Conservation (phyloP, 257 asterid species). For the Jacaranda mimosifolia region DNA sequence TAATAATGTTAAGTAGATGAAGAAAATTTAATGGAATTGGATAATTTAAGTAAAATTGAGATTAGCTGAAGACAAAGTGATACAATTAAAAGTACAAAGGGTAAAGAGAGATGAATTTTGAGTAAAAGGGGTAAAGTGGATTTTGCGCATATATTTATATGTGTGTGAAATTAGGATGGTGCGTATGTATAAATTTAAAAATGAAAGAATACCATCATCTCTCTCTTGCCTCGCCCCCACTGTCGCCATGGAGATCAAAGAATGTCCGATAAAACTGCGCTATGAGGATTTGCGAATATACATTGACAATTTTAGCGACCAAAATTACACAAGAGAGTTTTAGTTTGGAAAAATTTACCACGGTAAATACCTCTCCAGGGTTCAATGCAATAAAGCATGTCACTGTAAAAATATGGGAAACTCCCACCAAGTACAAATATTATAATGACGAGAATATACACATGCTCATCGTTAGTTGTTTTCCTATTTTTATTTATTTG, state of each 20-base stretch:
- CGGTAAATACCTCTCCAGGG: background rate
- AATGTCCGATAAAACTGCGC: background rate
- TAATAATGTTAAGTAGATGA: too few relatives aligned
- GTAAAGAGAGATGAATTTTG: too few relatives aligned
- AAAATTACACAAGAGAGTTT: background rate
- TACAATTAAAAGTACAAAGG: too few relatives aligned
- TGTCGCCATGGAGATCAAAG: background rate
- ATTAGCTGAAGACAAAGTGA: too few relatives aligned
- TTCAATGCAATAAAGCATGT: background rate
- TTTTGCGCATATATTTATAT: too few relatives aligned
- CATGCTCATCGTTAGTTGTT: background rate
- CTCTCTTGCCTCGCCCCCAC: too few relatives aligned
- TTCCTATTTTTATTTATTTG: background rate
- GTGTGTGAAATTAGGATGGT: too few relatives aligned
- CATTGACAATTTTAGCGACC: background rate
- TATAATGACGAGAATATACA: background rate
- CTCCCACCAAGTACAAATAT: background rate
- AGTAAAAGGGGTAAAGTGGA: too few relatives aligned
- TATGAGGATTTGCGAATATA: background rate
- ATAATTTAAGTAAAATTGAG: too few relatives aligned
- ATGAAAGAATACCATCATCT: too few relatives aligned
- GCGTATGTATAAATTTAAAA: too few relatives aligned
- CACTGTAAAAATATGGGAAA: background rate
- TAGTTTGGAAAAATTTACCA: slow-evolving; percentile 7
- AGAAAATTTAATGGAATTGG: too few relatives aligned